Base-by-base conservation (phyloP, 2,329 filamentous ascomycete species). In the Colletotrichum sidae region DNA sequence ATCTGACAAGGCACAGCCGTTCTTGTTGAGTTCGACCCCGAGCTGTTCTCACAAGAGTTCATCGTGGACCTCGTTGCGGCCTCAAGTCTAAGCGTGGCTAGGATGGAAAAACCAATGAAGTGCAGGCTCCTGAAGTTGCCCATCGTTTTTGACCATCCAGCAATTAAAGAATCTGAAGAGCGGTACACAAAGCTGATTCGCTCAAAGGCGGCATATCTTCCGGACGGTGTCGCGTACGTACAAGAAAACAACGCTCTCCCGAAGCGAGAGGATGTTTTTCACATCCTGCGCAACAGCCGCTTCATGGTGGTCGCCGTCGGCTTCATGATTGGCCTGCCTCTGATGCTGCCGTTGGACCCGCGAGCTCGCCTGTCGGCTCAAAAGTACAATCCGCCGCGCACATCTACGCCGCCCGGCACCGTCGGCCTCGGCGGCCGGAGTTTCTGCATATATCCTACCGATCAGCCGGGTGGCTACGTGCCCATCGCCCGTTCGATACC, bases 161-260 rank as follows among this genome's bases (percentile, higher is more conserved):
- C 71, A 17, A 69, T 73, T 6, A 60, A 80, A 25, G 81, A 84
- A 56, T 85, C 85, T 0, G 81, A 84, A 0, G 75, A 84, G 60
- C 79, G 87, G 9, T 90, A 90, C 72, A 87, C 86, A 77, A 82
- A 83, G 35, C 88, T 84, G 4, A 84, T 87, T 65, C 79, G 87
- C 2, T 83, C 85, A 2, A 82, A 86, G 35, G 88, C 88, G 1
- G 80, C 84, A 1, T 90, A 88, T 65, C 76, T 90, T 0, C 87
- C 87, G 0, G 84, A 88, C 69, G 88, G 88, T 51, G 78, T 89
- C 42, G 80, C 83, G 1, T 90, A 88, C 59, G 67, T 78, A 7
- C 70, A 69, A 6, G 71, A 74, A 41, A 77, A 75, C 55, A 81
- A 81, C 55, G 79, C 73, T 0, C 72, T 80, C 6, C 49, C 70